phyloP scores from a whole-genome alignment of 441 rosid genomes.

The Populus hybrid region DNA sequence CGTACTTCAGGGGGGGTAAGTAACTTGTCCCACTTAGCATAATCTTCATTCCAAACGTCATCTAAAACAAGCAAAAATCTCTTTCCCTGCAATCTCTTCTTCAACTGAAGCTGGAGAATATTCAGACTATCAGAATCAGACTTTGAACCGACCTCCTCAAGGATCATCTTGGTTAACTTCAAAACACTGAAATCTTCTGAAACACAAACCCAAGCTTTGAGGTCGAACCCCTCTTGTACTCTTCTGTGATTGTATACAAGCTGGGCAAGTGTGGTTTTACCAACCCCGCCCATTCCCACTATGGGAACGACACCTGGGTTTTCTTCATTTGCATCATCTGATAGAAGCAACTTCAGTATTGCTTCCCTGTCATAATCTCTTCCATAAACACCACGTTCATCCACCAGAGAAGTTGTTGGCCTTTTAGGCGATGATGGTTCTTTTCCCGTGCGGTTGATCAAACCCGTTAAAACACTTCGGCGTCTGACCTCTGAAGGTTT shows the following conservation, averaged over 20 bases:
- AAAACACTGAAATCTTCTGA: background rate
- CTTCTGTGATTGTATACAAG: constrained; percentile 15
- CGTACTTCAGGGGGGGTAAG: constrained; percentile 2
- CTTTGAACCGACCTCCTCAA: background rate
- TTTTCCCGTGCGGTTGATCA: background rate
- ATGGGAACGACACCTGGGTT: too few species aligned
- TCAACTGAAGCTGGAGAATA: constrained; percentile 7
- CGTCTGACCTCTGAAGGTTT: too few species aligned
- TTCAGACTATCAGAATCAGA: constrained; percentile 8
- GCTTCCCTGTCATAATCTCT: background rate
- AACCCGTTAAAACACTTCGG: background rate
- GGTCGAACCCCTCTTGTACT: background rate
- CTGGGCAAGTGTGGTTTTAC: constrained; percentile 25
- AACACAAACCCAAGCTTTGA: constrained; percentile 25
- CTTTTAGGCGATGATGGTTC: background rate
- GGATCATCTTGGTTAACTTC: background rate
- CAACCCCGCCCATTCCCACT: background rate
- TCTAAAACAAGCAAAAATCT: background rate
- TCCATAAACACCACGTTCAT: background rate
- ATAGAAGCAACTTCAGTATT: too few species aligned
- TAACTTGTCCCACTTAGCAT: rapidly evolving
- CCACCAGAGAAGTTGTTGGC: background rate
- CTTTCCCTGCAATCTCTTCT: background rate
- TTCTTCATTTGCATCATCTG: too few species aligned
- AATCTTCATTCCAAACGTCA: too few species aligned